Evolutionary conservation across 1,139 yeast genomes (phyloP).

Genomic region (Lodderomyces theae): DNA sequence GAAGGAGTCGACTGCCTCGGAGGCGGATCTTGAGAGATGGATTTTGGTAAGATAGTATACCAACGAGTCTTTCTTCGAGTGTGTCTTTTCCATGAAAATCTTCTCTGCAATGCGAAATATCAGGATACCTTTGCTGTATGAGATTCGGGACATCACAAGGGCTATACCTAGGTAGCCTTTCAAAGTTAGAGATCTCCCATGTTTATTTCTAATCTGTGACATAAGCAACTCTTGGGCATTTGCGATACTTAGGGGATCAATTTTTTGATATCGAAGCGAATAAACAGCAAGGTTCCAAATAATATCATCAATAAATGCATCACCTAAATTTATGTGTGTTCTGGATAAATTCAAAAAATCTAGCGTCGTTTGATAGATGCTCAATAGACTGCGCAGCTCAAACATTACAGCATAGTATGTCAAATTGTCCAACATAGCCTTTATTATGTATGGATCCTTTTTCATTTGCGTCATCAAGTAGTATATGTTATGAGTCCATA

Average conservation of each 20-base stretch:
- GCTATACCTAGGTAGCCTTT: slow-evolving; percentile 36
- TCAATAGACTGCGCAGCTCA: slow-evolving; percentile 21
- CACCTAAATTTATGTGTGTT: slow-evolving; percentile 14
- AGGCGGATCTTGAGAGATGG: slow-evolving; percentile 29
- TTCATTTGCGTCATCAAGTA: slow-evolving; percentile 19
- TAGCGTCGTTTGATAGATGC: slow-evolving; percentile 18
- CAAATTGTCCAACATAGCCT: slow-evolving; percentile 24
- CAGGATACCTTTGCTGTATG: slow-evolving; percentile 24
- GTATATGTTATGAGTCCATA: slow-evolving; percentile 29
- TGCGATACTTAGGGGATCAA: slow-evolving; percentile 8
- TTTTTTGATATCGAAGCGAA: slow-evolving; percentile 12
- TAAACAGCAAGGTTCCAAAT: slow-evolving; percentile 24
- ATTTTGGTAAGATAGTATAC: slow-evolving; percentile 27
- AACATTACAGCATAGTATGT: slow-evolving; percentile 26
- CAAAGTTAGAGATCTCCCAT: neutral
- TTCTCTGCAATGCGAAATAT: slow-evolving; percentile 30
- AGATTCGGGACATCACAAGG: slow-evolving; percentile 26
- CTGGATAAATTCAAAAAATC: slow-evolving; percentile 16
- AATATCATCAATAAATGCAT: slow-evolving; percentile 20
- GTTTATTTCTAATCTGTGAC: slow-evolving; percentile 13
- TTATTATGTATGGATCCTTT: slow-evolving; percentile 19
- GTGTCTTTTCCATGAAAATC: slow-evolving; percentile 16
- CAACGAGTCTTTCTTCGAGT: slow-evolving; percentile 18
- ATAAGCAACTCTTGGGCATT: slow-evolving; percentile 32
- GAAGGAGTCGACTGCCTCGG: slow-evolving; percentile 31